These are phyloP conservation scores for Torulaspora delbrueckii DNA, from an alignment of 805 yeast species.

Conservation along the genomic window DNA sequence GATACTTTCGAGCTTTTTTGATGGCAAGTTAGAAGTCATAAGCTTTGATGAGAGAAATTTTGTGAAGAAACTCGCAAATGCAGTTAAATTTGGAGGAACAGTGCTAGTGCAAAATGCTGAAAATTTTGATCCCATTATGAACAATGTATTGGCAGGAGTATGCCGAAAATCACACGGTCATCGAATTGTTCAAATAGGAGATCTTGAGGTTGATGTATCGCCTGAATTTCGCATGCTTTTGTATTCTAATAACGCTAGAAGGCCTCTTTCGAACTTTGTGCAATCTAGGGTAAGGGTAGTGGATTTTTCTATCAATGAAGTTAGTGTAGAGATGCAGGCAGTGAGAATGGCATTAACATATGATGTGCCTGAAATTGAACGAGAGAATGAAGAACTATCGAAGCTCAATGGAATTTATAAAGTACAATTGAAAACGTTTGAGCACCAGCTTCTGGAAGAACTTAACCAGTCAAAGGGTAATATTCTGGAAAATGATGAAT, in stretches of 20 bases:
- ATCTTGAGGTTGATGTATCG: slow-evolving; percentile 60
- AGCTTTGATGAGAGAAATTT: slow-evolving; percentile 70
- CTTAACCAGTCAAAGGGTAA: slow-evolving; percentile 55
- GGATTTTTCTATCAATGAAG: slow-evolving; percentile 69
- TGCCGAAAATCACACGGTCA: slow-evolving; percentile 65
- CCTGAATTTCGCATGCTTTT: slow-evolving; percentile 57
- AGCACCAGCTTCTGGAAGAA: slow-evolving; percentile 51
- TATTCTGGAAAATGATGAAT: slow-evolving; percentile 60
- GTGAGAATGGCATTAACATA: slow-evolving; percentile 50
- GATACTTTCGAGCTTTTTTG: slow-evolving; percentile 36
- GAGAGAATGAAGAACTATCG: slow-evolving; percentile 48
- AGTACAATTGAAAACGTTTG: slow-evolving; percentile 50
- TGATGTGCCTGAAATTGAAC: slow-evolving; percentile 64
- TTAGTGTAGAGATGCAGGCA: slow-evolving; percentile 59
- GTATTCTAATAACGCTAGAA: slow-evolving; percentile 53
- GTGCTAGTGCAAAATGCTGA: slow-evolving; percentile 78
- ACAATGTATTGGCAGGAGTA: slow-evolving; percentile 58
- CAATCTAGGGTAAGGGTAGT: slow-evolving; percentile 56
- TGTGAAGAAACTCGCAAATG: slow-evolving; percentile 66
- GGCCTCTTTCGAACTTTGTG: slow-evolving; percentile 49
- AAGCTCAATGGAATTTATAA: slow-evolving; percentile 57
- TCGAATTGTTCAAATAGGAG: slow-evolving; percentile 53
- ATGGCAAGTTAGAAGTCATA: slow-evolving; percentile 45
- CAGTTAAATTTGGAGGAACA: slow-evolving; percentile 76
- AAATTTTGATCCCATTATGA: slow-evolving; percentile 66